Evolutionary conservation across 345 rosid species (phyloP).

Genomic region (Corchorus olitorius): DNA sequence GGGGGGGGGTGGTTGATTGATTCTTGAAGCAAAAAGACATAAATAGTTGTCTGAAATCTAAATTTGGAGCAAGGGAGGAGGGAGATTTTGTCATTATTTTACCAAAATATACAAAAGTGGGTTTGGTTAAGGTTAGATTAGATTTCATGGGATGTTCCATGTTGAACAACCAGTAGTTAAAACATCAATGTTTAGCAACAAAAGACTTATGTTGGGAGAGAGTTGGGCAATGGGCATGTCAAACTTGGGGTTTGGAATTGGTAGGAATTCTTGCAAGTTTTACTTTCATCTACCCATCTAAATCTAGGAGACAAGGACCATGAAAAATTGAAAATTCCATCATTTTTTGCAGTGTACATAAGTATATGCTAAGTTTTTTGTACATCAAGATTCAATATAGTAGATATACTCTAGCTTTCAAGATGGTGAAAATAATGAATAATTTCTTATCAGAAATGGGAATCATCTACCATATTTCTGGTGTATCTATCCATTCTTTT

Average conservation of each 20-base stretch:
- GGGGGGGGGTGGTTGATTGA: not conserved
- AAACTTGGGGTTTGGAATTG: not conserved
- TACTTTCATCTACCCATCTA: conserved; percentile 6
- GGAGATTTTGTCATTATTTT: not conserved
- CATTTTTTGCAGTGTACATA: not conserved
- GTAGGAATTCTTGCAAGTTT: conserved; percentile 19
- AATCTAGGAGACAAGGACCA: not conserved
- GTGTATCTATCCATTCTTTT: too few species aligned
- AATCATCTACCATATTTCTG: too few species aligned
- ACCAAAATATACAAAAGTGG: conserved; percentile 1
- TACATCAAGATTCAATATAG: conserved; percentile 6
- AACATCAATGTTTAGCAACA: conserved; percentile 23
- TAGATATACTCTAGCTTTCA: conserved; percentile 1
- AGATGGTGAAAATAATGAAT: not conserved
- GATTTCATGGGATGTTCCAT: conserved; percentile 23
- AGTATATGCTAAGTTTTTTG: not conserved
- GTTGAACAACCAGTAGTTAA: conserved; percentile 43
- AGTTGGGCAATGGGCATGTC: not conserved
- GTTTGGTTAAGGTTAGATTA: not conserved
- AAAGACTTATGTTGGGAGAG: not conserved
- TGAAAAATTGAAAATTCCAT: not conserved
- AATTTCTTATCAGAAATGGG: not conserved
- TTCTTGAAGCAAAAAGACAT: not conserved
- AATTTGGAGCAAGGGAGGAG: not conserved
- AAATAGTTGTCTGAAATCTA: not conserved